Conservation (phyloP, 805 yeast species). For the Cyberlindnera samutprakarnensis region DNA sequence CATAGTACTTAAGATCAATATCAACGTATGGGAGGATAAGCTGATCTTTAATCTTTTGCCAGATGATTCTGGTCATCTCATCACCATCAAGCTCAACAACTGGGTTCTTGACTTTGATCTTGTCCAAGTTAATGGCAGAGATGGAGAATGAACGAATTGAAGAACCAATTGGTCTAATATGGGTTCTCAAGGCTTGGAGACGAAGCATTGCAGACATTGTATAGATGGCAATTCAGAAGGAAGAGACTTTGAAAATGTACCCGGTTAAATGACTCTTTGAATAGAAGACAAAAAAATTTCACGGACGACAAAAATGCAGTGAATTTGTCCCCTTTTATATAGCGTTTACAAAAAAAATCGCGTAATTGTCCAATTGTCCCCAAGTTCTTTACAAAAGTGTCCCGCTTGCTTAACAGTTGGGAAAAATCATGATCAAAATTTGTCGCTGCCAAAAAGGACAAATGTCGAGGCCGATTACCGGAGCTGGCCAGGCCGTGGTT, state of each 20-base stretch:
- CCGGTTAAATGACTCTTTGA: not conserved
- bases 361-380: no score
- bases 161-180: constrained; percentile 9
- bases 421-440: no score
- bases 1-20: constrained; percentile 86
- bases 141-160: constrained; percentile 15
- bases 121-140: constrained; percentile 26
- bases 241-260: no score
- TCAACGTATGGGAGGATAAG: constrained; percentile 81
- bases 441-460: no score
- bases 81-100: constrained; percentile 97
- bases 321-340: no score
- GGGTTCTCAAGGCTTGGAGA: constrained; percentile 5
- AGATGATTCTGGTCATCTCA: constrained; percentile 94
- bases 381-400: no score
- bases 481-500: no score
- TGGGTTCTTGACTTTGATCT: constrained; percentile 78
- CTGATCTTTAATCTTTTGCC: constrained; percentile 84
- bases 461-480: no score
- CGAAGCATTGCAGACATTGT: constrained; percentile 3
- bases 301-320: no score
- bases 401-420: no score
- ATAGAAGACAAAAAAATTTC: constrained; percentile 5
- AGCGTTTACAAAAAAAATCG: no score
- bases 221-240: not conserved